These are phyloP conservation scores for Dactylorhiza incarnata DNA, from an alignment of 106 monocot species.

Conservation along the genomic window DNA sequence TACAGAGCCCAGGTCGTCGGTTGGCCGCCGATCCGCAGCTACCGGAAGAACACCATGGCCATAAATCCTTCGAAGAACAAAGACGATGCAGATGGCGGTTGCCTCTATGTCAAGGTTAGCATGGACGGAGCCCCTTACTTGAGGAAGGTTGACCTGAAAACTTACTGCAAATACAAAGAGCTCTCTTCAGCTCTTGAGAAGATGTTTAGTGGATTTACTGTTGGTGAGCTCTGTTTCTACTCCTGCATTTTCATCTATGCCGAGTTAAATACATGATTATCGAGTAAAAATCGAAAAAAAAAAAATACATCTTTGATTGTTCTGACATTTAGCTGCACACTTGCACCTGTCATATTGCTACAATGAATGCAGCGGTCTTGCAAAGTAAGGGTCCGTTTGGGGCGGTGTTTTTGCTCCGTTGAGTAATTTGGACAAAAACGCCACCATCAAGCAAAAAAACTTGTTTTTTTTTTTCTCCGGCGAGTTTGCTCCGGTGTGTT, in stretches of 20 bases:
- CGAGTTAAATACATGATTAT: no score
- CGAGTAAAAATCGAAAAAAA: no score
- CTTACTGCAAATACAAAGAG: conserved; percentile 32
- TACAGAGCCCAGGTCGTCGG: conserved; percentile 41
- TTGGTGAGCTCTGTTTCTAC: conserved; percentile 20
- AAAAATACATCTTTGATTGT: no score
- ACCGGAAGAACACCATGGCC: conserved; percentile 38
- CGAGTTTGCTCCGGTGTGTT: no score
- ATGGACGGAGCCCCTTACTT: conserved; percentile 46
- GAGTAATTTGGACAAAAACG: no score
- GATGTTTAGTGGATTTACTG: conserved; percentile 40
- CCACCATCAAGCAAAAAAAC: no score
- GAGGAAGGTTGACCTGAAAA: conserved; percentile 37
- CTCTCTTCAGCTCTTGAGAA: conserved; percentile 29
- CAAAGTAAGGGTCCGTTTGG: no score
- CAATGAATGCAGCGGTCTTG: no score
- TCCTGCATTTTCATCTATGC: background rate
- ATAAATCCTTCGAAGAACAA: conserved; percentile 20
- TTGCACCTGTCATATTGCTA: no score
- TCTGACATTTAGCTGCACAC: no score
- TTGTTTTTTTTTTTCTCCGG: no score
- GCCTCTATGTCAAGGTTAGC: conserved; percentile 41
- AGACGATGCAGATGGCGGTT: conserved; percentile 21
- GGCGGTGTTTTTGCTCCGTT: no score
- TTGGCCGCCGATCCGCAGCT: conserved; percentile 38